Base-by-base conservation (phyloP, 768 basidiomycete genomes). In the Leccinum olivaceopallidum region DNA sequence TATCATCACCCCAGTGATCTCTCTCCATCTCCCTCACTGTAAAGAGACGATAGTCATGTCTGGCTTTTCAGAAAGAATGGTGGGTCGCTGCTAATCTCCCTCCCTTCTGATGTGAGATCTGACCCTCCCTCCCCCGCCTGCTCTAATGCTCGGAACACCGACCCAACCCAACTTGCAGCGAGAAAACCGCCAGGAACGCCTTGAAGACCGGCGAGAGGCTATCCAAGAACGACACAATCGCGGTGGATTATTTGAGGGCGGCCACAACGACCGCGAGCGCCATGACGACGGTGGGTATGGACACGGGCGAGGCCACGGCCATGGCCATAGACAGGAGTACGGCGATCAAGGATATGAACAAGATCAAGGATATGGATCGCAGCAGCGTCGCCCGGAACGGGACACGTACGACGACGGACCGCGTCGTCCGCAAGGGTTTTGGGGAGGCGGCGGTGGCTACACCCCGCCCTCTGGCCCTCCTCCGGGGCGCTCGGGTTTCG, bases 371-470 rank as follows among this genome's bases (percentile, higher is more conserved):
- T 42, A 42, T 42, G 39, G 39, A 44, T 44, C 42, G n/a, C 42
- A 44, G 42, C 47, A 48, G 22, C 47, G 22, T 32, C 28, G 18
- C 8, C 42, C 9, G 42, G 42, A 44, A 4, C n/a, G 8, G 42
- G n/a, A 18, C 36, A 28, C 12, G 14, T 16, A 50, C 6, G 56
- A 60, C 36, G 54, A 60, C 12, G 47, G 57, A 1, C 16, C 5
- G 1, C 47, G 50, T 10, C 63, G 39, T 44, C 30, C 59, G 20
- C 67, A 51, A 22, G 52, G 55, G 20, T 51, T 51, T 12, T n/a
- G n/a, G 5, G 42, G 42, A n/a, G 39, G 37, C 0, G 18, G 39
- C 39, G 39, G 39, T 9, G 42, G 34, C 14, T 56, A 48, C 10
- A 37, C 18, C 6, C 55, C 58, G 1, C 70, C 62, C 3, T 24